Conservation (phyloP, 1,284 basidiomycete genomes). For the Ganoderma lucidum region DNA sequence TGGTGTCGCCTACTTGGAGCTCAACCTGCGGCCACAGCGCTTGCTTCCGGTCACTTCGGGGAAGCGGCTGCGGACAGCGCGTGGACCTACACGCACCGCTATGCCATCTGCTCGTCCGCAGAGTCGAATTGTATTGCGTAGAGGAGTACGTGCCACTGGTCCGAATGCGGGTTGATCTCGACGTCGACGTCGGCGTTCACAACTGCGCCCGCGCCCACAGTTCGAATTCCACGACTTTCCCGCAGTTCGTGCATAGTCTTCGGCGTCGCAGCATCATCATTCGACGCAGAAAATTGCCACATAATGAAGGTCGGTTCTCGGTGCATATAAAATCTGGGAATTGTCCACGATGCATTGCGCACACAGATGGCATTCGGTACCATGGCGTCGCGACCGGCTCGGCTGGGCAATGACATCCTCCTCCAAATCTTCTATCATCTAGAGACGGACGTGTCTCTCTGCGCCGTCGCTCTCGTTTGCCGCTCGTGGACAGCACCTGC, state of each 20-base stretch:
- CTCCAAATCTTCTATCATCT: background rate
- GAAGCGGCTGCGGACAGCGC: background rate
- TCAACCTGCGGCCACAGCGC: background rate
- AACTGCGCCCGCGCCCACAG: background rate
- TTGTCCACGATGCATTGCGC: background rate
- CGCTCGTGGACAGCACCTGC: background rate
- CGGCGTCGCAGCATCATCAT: background rate
- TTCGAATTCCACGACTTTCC: background rate
- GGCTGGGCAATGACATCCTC: background rate
- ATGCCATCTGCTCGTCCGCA: conserved; percentile 1
- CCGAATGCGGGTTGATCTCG: background rate
- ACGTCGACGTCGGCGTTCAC: background rate
- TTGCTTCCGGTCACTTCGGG: background rate
- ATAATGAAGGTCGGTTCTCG: too few species aligned
- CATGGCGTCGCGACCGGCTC: background rate
- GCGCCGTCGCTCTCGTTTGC: background rate
- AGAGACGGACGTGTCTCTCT: background rate
- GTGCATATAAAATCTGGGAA: too few species aligned
- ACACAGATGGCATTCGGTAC: background rate
- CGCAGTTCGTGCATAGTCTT: background rate
- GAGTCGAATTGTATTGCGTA: background rate
- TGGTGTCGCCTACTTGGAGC: background rate
- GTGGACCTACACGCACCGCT: background rate
- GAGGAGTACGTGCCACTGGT: background rate
- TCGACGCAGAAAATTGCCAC: too few species aligned